Percentiles rank a stretch among this genome's conserved stretches.
Conservation (phyloP, 345 rosid species). For the Ceriops tagal region DNA sequence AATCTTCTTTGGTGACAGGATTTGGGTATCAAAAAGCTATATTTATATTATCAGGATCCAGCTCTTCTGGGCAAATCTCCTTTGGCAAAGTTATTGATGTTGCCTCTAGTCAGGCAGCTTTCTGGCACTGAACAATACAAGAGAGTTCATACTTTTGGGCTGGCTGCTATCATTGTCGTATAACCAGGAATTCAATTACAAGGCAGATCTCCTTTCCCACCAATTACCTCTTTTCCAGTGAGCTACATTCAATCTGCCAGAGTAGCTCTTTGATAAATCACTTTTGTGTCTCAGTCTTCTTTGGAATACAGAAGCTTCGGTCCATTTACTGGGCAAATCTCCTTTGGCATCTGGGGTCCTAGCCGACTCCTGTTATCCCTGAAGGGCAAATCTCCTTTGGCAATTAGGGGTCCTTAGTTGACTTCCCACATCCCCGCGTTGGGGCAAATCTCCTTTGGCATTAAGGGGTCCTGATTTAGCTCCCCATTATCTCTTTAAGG, state of each 20-base stretch:
- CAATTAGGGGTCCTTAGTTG: slow-evolving; percentile 16
- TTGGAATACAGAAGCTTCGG: slow-evolving; percentile 27
- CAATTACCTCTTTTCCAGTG: neutral
- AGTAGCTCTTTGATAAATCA: slow-evolving; percentile 12
- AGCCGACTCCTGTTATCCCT: slow-evolving; percentile 31
- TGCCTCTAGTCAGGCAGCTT: slow-evolving; percentile 27
- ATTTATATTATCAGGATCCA: slow-evolving; percentile 15
- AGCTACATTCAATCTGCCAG: slow-evolving; percentile 16
- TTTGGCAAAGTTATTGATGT: slow-evolving; percentile 38
- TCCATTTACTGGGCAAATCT: slow-evolving; percentile 59
- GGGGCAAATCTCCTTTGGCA: slow-evolving; percentile 56
- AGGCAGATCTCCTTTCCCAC: slow-evolving; percentile 28
- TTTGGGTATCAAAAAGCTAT: slow-evolving; percentile 20
- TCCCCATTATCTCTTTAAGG: slow-evolving; percentile 25
- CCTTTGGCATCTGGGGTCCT: slow-evolving; percentile 55
- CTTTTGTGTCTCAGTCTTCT: slow-evolving; percentile 17
- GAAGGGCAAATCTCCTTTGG: slow-evolving; percentile 42
- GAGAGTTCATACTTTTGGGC: slow-evolving; percentile 18
- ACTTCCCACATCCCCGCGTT: slow-evolving; percentile 20
- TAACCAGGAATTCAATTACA: slow-evolving; percentile 17
- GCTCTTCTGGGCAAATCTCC: slow-evolving; percentile 50
- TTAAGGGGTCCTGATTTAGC: slow-evolving; percentile 33
- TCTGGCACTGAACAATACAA: slow-evolving; percentile 22
- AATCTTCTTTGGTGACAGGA: slow-evolving; percentile 50
- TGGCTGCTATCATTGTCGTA: slow-evolving; percentile 7